Conservation (phyloP, 805 yeast genomes). For the Yarrowia hollandica region DNA sequence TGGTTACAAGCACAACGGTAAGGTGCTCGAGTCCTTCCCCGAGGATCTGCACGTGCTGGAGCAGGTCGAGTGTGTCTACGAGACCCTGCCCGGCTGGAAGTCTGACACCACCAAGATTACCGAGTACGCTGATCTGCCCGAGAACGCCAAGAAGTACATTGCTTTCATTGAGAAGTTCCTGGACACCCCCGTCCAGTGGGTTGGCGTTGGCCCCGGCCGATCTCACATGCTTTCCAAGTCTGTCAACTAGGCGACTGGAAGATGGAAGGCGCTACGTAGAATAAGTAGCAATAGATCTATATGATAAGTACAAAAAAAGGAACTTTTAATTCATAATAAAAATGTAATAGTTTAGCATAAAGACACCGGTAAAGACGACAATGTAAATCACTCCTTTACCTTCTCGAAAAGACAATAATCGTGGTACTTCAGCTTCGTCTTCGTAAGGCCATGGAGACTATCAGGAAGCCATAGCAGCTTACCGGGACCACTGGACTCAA, state of each 20-base stretch:
- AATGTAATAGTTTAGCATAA: too few relatives aligned
- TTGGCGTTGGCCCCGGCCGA: constrained; percentile 98
- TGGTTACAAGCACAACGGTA: constrained; percentile 76
- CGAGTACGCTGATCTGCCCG: constrained; percentile 77
- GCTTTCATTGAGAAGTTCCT: constrained; percentile 82
- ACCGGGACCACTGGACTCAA: constrained; percentile 37
- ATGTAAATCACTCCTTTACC: neutral
- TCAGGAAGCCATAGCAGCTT: constrained; percentile 37
- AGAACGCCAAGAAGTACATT: constrained; percentile 81
- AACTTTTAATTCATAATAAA: neutral
- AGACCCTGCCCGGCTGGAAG: constrained; percentile 94
- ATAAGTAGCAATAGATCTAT: constrained; percentile 9
- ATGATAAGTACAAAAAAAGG: neutral
- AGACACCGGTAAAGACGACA: too few relatives aligned
- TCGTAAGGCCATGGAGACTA: constrained; percentile 29
- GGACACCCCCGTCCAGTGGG: constrained; percentile 88
- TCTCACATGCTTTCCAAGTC: constrained; percentile 72
- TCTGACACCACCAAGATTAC: constrained; percentile 71
- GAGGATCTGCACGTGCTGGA: constrained; percentile 82
- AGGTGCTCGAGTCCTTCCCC: constrained; percentile 78
- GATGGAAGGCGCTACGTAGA: constrained; percentile 23
- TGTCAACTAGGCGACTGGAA: constrained; percentile 15
- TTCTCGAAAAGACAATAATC: constrained; percentile 38
- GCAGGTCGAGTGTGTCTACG: constrained; percentile 89
- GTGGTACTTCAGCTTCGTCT: constrained; percentile 34